These are phyloP conservation scores for Funneliformis caledonium DNA, from an alignment of 371 early-diverging fungal genomes.

Conservation along the genomic window DNA sequence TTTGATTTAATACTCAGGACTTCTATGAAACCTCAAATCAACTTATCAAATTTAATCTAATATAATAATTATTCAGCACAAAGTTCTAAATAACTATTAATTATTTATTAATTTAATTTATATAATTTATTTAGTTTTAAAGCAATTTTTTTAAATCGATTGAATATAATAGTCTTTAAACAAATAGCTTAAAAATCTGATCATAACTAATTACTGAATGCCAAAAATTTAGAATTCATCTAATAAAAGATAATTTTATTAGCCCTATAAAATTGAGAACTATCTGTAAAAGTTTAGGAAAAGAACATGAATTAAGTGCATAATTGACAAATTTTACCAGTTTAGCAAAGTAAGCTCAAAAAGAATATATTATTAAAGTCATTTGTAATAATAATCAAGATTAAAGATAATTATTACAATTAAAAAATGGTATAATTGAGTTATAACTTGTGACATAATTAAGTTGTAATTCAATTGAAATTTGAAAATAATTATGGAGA, in stretches of 20 bases:
- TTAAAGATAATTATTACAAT: too few species aligned
- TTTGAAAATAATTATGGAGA: too few species aligned
- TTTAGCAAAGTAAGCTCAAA: slow-evolving; percentile 13
- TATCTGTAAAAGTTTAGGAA: not conserved
- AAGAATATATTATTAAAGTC: slow-evolving; percentile 20
- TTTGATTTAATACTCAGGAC: too few species aligned
- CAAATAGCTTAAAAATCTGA: not conserved
- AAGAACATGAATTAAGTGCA: slow-evolving; percentile 21
- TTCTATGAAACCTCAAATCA: too few species aligned
- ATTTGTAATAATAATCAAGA: slow-evolving; percentile 1
- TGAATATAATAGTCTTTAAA: not conserved
- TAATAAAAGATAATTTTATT: not conserved
- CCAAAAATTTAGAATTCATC: not conserved
- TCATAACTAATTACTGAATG: not conserved
- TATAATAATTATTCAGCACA: too few species aligned
- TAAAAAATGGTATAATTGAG: too few species aligned
- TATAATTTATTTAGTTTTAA: not conserved
- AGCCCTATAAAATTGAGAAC: not conserved
- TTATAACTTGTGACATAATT: too few species aligned
- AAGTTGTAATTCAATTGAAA: too few species aligned
- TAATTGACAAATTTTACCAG: not conserved
- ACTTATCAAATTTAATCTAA: too few species aligned
- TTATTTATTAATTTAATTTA: not conserved
- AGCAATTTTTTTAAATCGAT: not conserved
- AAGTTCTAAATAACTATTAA: too few species aligned